Evolutionary conservation across 371 early-diverging fungal species (phyloP).

Genomic region (Rhizopus arrhizus): DNA sequence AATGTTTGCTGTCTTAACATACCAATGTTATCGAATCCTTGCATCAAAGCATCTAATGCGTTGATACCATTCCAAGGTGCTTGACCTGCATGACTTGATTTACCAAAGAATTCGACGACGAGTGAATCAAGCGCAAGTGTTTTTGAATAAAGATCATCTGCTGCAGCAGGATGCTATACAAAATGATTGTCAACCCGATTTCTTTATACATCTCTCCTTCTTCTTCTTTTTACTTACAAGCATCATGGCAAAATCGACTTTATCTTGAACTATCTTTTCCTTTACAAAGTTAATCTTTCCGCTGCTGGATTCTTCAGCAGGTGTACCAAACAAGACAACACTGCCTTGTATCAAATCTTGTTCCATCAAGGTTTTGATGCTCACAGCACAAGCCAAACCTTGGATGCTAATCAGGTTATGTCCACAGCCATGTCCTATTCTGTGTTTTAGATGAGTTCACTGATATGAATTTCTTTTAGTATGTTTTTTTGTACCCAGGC

Average conservation of each 20-base stretch:
- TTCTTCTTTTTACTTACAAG: slow-evolving; percentile 39
- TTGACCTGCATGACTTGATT: slow-evolving; percentile 58
- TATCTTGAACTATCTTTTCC: slow-evolving; percentile 58
- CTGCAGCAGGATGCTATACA: slow-evolving; percentile 30
- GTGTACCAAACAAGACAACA: slow-evolving; percentile 74
- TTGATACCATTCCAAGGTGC: slow-evolving; percentile 67
- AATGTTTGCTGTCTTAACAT: slow-evolving; percentile 70
- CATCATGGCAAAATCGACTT: slow-evolving; percentile 72
- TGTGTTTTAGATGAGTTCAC: no score
- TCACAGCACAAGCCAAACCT: slow-evolving; percentile 66
- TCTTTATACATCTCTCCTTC: no score
- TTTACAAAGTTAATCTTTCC: slow-evolving; percentile 73
- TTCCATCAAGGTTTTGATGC: slow-evolving; percentile 56
- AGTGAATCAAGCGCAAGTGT: slow-evolving; percentile 46
- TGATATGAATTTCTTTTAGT: not conserved
- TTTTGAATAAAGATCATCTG: slow-evolving; percentile 28
- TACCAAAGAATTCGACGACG: slow-evolving; percentile 60
- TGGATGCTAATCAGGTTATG: slow-evolving; percentile 69
- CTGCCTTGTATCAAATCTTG: slow-evolving; percentile 51
- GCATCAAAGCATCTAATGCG: slow-evolving; percentile 68
- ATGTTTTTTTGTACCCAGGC: slow-evolving; percentile 36
- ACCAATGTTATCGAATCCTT: slow-evolving; percentile 58
- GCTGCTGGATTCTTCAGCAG: slow-evolving; percentile 71
- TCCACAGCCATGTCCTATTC: slow-evolving; percentile 63
- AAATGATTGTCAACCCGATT: not conserved